These are phyloP conservation scores for Fraxinus quadrangulata DNA, from an alignment of 257 asterid species.

Conservation along the genomic window DNA sequence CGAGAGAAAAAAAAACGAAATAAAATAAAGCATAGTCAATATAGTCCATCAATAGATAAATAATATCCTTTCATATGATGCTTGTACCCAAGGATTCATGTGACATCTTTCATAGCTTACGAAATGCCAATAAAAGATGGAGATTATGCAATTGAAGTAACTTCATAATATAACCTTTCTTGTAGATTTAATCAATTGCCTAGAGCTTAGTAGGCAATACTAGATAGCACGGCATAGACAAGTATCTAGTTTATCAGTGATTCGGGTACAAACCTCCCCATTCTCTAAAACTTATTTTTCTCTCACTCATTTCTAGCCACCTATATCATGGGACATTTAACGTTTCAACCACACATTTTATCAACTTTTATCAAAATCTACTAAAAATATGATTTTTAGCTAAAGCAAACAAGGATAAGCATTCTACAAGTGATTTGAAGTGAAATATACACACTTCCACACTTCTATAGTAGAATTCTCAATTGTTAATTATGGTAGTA, in stretches of 20 bases:
- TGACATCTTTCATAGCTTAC: not conserved
- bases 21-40: too few relatives aligned
- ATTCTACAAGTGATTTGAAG: not conserved
- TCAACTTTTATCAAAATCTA: too few relatives aligned
- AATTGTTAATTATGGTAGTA: not conserved
- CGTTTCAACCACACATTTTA: too few relatives aligned
- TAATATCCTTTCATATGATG: not conserved
- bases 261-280: too few relatives aligned
- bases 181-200: not conserved
- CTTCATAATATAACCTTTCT: not conserved
- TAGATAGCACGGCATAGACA: not conserved
- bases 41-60: not conserved
- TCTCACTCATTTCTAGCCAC: too few relatives aligned
- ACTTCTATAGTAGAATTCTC: not conserved
- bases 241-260: not conserved
- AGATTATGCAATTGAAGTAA: not conserved
- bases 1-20: too few relatives aligned
- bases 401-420: not conserved
- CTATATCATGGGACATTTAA: too few relatives aligned
- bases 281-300: too few relatives aligned
- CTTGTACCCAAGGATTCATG: not conserved
- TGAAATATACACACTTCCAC: not conserved
- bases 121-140: not conserved
- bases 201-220: not conserved
- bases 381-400: too few relatives aligned